Evolutionary conservation across 176 grass and related monocot species (phyloP), one percentile per base, ranked within the genome.

Genomic region (barley (Hordeum vulgare)): DNA sequence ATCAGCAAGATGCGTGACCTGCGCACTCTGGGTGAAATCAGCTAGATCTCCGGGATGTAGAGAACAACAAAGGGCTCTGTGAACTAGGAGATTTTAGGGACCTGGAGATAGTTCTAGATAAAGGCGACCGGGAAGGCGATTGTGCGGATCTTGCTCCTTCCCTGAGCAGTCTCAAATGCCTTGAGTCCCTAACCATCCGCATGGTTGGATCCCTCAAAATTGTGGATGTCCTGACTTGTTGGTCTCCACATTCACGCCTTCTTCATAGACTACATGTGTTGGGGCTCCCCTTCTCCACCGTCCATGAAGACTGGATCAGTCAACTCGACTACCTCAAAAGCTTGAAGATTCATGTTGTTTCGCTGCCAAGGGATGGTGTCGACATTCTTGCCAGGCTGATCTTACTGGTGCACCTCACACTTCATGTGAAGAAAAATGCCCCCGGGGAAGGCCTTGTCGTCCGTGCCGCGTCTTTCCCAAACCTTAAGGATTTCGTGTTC

Each of bases 401-500:
- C 2, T 78, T 0, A 0, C 51, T 85, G 35, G 13, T 85, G 35
- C 51, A 45, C 49, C 83, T 85, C 9, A 71, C 11, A 24, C 13
- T 85, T 9, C 35, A 45, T 37, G 35, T 71, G 0, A 0, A 0
- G 0, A 2, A 70, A 1, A 27, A 67, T 14, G 45, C 12, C 15
- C 73, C 45, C 3, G 36, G 61, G 9, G 74, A 27, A 47, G 49
- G 75, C 18, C 0, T 35, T 11, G 12, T 47, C 5, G 0, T 79
- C 34, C 1, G 1, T 1, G 1, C 51, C 5, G 1, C 47, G 8
- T 40, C 18, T 6, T 85, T 85, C 20, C 83, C 2, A 6, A 26
- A 68, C 41, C 83, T 85, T 17, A 34, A 7, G 62, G 83, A 76
- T 11, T 85, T 85, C 1, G 6, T 9, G 34, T 78, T 85, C 49